A percentile compares a stretch with the other conserved stretches of the same genome.
Evolutionary conservation across 331 rosid species (phyloP).

Genomic region (Ulmus americana): DNA sequence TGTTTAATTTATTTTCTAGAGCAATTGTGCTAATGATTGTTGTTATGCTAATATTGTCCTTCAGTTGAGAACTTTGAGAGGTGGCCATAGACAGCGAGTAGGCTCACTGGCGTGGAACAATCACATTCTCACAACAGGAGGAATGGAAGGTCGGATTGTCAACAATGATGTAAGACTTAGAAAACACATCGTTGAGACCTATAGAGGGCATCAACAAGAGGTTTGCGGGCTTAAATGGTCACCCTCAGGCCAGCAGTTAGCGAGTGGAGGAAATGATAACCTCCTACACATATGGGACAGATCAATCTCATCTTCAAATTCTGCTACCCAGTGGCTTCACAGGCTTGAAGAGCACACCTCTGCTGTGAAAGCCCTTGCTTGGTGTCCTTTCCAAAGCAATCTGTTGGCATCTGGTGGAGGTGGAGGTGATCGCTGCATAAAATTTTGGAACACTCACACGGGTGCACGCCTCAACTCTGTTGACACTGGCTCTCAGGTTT

Average conservation of each 20-base stretch:
- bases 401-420: conserved; percentile 33
- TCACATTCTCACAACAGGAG: conserved; percentile 24
- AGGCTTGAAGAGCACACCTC: conserved; percentile 23
- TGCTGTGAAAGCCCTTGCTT: conserved; percentile 30
- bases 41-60: too few species aligned
- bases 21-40: too few species aligned
- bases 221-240: conserved; percentile 29
- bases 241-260: conserved; percentile 16
- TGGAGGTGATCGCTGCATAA: conserved; percentile 14
- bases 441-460: conserved; percentile 25
- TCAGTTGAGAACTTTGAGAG: not conserved
- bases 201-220: conserved; percentile 21
- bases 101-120: conserved; percentile 29
- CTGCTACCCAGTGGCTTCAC: conserved; percentile 18
- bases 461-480: conserved; percentile 4
- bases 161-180: conserved; percentile 23
- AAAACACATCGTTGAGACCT: conserved; percentile 16
- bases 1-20: too few species aligned
- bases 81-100: conserved; percentile 17
- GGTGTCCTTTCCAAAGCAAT: conserved; percentile 28
- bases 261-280: conserved; percentile 26
- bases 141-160: conserved; percentile 23
- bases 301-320: conserved; percentile 8
- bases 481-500: conserved; percentile 51
- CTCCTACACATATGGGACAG: conserved; percentile 21